Evolutionary conservation across 805 yeast genomes (phyloP).

Genomic region (Naumovozyma dairenensis): DNA sequence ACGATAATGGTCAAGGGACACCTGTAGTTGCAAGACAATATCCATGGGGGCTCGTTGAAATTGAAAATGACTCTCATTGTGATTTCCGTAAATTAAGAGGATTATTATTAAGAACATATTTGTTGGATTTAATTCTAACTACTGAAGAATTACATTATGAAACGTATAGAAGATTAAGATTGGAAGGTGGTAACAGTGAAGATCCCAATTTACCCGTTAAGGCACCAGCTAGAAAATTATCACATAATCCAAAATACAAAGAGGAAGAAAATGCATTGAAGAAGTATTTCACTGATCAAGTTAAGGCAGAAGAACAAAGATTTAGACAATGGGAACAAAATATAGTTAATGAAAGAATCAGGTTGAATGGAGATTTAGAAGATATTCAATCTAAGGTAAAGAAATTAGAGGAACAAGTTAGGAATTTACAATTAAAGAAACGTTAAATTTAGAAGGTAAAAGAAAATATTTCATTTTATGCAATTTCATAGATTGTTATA

Average conservation of each 20-base stretch:
- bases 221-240: conserved; percentile 41
- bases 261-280: conserved; percentile 93
- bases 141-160: conserved; percentile 80
- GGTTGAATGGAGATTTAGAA: conserved; percentile 88
- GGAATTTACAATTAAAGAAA: conserved; percentile 46
- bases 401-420: conserved; percentile 65
- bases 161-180: conserved; percentile 61
- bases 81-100: conserved; percentile 77
- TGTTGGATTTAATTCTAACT: conserved; percentile 70
- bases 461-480: no score
- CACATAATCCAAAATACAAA: conserved; percentile 83
- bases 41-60: conserved; percentile 87
- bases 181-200: conserved; percentile 39
- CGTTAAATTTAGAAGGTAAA: conserved; percentile 32
- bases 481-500: no score
- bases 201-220: conserved; percentile 25
- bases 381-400: conserved; percentile 73
- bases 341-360: conserved; percentile 87
- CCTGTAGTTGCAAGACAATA: conserved; percentile 71
- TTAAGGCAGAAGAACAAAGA: conserved; percentile 91
- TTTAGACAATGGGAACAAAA: conserved; percentile 98
- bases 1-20: conserved; percentile 52
- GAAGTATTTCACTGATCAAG: conserved; percentile 92
- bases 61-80: conserved; percentile 77
- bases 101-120: conserved; percentile 67